Base-by-base conservation (phyloP, 2,329 filamentous ascomycete species). In the Aspergillus ibericus region DNA sequence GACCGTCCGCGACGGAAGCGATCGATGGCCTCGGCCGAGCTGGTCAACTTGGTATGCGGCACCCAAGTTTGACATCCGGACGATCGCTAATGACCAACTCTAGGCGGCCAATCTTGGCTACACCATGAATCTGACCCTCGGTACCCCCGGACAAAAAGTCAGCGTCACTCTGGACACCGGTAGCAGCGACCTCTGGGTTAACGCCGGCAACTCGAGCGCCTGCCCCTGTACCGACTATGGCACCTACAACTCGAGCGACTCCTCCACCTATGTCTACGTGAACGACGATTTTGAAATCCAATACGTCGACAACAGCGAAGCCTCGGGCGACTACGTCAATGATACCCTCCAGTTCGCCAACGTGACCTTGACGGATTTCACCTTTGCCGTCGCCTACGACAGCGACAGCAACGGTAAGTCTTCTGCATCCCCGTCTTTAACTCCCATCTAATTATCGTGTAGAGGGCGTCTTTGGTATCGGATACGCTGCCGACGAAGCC, bases 201-300 rank as follows among this genome's bases (percentile, higher is more conserved):
- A 96, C 69, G 83, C 86, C 2, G 77, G 81, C 3, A 74, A 73
- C 50, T 93, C 90, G 0, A 58, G 68, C 1, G 74, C 90, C n/a
- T 96, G 91, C 71, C 68, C 70, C 12, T 68, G 73, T n/a, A n/a
- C n/a, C 0, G 49, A 40, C 12, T 69, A 70, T 1, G 55, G 55
- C 16, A 70, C 80, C 1, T 95, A 91, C 69, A 68, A 74, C 5
- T 76, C 75, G 16, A 83, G 85, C 1, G 91, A 80, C 1, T 95
- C 91, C 0, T 90, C 88, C 1, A 90, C 90, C 2, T 93, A 92
- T 73, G 71, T 81, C 22, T 89, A 87, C 68, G 74, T 95, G 52
- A 85, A 86, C 66, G 85, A 83, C 70, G 80, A 84, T 59, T 96
- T 96, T 79, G 91, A 92, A 76, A 95, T 95, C 61, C 86, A 87